Percentiles rank a stretch among this genome's conserved stretches.
These are phyloP conservation scores for Beta lomatogona DNA, from an alignment of 179 eudicot species.

Conservation along the genomic window DNA sequence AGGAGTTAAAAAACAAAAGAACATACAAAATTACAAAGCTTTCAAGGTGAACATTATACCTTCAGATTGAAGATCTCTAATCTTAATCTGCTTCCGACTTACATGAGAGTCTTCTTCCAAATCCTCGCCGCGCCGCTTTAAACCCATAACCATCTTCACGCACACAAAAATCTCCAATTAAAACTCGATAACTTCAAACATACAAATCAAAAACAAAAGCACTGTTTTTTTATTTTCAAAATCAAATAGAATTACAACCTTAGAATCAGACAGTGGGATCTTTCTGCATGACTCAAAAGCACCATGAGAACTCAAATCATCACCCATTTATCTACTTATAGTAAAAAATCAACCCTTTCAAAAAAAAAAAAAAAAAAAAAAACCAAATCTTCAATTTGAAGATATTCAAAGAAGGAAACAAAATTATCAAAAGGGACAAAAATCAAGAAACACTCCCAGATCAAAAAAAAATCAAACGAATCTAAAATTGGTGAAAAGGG, in stretches of 20 bases:
- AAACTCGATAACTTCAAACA: not conserved
- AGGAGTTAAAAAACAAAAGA: not conserved
- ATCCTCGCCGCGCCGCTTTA: slow-evolving; percentile 48
- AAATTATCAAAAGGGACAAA: not conserved
- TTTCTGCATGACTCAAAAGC: slow-evolving; percentile 14
- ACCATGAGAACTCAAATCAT: slow-evolving; percentile 20
- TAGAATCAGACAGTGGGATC: slow-evolving; percentile 24
- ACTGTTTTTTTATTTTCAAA: not conserved
- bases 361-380: not conserved
- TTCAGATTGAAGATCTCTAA: slow-evolving; percentile 62
- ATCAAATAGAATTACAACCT: slow-evolving; percentile 22
- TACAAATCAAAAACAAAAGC: not conserved
- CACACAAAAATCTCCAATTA: not conserved
- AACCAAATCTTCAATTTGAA: slow-evolving; percentile 17
- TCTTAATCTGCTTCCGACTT: slow-evolving; percentile 47
- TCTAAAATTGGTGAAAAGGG: slow-evolving; percentile 27
- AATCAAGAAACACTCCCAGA: slow-evolving; percentile 9
- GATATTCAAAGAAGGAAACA: not conserved
- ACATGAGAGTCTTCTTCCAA: slow-evolving; percentile 45
- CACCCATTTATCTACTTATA: slow-evolving; percentile 11
- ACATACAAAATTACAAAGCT: not conserved
- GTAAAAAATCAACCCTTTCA: not conserved
- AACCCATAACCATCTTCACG: slow-evolving; percentile 34
- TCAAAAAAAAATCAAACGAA: slow-evolving; percentile 4
- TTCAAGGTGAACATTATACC: slow-evolving; percentile 37